Base-by-base conservation (phyloP, 2,329 filamentous ascomycete genomes). In the Periconia macrospinosa region DNA sequence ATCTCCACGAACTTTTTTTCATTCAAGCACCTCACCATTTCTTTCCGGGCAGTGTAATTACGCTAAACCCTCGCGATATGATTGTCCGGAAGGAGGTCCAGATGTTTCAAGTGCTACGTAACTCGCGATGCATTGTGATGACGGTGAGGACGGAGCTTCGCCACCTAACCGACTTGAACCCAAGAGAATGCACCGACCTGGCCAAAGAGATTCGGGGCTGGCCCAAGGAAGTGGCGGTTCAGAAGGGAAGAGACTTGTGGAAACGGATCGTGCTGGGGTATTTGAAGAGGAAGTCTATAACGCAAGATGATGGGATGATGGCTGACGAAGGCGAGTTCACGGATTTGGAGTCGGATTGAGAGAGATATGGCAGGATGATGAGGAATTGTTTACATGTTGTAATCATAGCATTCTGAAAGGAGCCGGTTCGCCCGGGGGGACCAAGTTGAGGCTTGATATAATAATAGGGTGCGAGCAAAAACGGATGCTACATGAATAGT, bases 41-140 rank as follows among this genome's bases (percentile, higher is more conserved):
- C 59, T 76, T 56, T 35, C 49, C 64, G 0, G 64, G 66, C 19
- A 54, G 60, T 52, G 51, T 65, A 19, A 47, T 40, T 10, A 55
- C 58, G 67, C 71, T 71, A 0, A 61, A 10, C 54, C 71, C 66
- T 0, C 18, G 73, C 0, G 70, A 79, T 27, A 74, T 83, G 18
- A 66, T 79, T 47, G 70, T 83, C 41, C 75, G 81, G 5, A 73
- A 76, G 18, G 80, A 83, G 59, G 67, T 77, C 15, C 80, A 83
- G 56, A 80, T 77, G 0, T 83, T 83, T 56, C 75, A 73, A 6
- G 68, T 76, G 1, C 60, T 83, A 8, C 76, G 76, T 1, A 70
- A 70, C 1, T 76, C 74, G 0, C 72, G 71, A 0, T 75, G 79
- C 0, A 73, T 83, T 1, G 68, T 83, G 3, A 81, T 83, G 57